phyloP scores from a whole-genome alignment of 306 rosid genomes.

The Cicer judaicum region DNA sequence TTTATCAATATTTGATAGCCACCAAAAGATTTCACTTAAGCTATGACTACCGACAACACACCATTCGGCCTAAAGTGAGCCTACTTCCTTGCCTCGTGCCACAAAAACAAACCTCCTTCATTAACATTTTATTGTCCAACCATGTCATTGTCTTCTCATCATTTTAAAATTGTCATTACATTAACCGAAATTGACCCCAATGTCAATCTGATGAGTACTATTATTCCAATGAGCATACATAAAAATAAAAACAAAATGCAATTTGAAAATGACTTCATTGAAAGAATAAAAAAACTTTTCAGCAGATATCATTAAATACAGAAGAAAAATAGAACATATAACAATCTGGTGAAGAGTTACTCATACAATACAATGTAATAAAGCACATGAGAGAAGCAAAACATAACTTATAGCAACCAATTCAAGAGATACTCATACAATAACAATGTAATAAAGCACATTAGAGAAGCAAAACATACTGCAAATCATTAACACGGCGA shows the following conservation, averaged over 20 bases:
- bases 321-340: slow-evolving; percentile 1
- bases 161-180: background rate
- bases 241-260: background rate
- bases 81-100: background rate
- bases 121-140: slow-evolving; percentile 22
- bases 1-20: slow-evolving; percentile 21
- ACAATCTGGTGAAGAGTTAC: background rate
- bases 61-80: background rate
- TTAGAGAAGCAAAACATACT: slow-evolving; percentile 59
- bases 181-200: background rate
- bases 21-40: slow-evolving; percentile 27
- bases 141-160: slow-evolving; percentile 4
- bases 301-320: background rate
- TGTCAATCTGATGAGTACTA: background rate
- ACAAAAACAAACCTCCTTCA: background rate
- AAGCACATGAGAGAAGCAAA: background rate
- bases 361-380: background rate
- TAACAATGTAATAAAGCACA: background rate
- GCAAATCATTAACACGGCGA: slow-evolving; percentile 90
- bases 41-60: background rate
- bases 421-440: background rate
- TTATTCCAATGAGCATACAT: background rate
- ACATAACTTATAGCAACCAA: slow-evolving; percentile 2
- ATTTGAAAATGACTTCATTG: background rate
- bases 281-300: background rate